Percentiles rank a stretch among this genome's conserved stretches.
Conservation (phyloP, 768 basidiomycete species). For the Pleurotus cornucopiae region DNA sequence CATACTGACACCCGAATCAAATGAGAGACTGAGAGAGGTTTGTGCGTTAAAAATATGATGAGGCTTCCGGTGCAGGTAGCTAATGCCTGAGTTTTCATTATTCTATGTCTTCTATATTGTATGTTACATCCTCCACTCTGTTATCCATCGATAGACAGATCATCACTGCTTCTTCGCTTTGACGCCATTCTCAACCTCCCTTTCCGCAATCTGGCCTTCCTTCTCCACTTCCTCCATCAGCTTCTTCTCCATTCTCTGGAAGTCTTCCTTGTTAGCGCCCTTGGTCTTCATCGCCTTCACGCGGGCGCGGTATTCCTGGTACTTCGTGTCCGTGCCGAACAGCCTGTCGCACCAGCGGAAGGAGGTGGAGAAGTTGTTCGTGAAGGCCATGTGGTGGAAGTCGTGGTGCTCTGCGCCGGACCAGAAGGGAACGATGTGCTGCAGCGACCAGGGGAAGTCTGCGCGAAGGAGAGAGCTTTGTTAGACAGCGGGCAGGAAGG, state of each 20-base stretch:
- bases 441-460: conserved; percentile 98
- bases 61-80: too few relatives aligned
- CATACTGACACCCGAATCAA: too few relatives aligned
- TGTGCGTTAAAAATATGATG: too few relatives aligned
- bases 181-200: conserved; percentile 33
- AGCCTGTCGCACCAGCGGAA: conserved; percentile 93
- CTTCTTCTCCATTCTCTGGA: conserved; percentile 51
- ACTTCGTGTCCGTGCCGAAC: conserved; percentile 90
- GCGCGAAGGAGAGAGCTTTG: background rate
- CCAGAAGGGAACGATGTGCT: conserved; percentile 93
- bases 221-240: conserved; percentile 68
- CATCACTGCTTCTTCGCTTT: conserved; percentile 1
- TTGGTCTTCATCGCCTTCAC: conserved; percentile 59
- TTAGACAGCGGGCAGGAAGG: background rate
- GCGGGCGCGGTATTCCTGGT: conserved; percentile 71
- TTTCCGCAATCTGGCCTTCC: conserved; percentile 70
- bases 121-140: too few relatives aligned
- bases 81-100: too few relatives aligned
- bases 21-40: too few relatives aligned
- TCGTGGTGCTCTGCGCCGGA: conserved; percentile 97
- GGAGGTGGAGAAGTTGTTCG: conserved; percentile 89
- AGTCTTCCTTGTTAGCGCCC: conserved; percentile 49
- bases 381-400: conserved; percentile 97
- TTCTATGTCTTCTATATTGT: too few relatives aligned
- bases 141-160: too few relatives aligned